Evolutionary conservation across 2,329 filamentous ascomycete genomes (phyloP).

Genomic region (Phialocephala sp.): DNA sequence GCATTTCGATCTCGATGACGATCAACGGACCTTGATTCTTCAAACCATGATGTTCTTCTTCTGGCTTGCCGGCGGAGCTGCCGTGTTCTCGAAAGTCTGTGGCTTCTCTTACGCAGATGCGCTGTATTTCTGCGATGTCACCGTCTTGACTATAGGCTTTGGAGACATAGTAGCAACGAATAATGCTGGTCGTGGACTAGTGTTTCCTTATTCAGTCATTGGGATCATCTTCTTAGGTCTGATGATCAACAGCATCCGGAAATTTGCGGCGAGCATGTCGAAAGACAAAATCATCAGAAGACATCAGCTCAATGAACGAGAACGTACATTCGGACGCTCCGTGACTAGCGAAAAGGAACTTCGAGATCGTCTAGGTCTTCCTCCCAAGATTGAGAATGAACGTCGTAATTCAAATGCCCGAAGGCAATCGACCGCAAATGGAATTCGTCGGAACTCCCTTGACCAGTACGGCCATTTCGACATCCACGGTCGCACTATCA

Average conservation of each 20-base stretch:
- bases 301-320: constrained; percentile 60
- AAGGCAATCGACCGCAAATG: constrained; percentile 32
- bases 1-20: constrained; percentile 68
- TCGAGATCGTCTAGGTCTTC: constrained; percentile 46
- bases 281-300: constrained; percentile 66
- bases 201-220: constrained; percentile 71
- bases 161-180: constrained; percentile 64
- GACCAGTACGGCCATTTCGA: constrained; percentile 45
- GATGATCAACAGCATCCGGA: constrained; percentile 68
- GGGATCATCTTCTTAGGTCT: constrained; percentile 74
- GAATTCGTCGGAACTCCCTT: constrained; percentile 36
- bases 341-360: constrained; percentile 58
- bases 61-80: constrained; percentile 70
- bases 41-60: constrained; percentile 74
- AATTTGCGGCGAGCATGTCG: constrained; percentile 63
- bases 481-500: constrained; percentile 44
- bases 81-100: constrained; percentile 63
- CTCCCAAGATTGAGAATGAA: constrained; percentile 35
- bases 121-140: constrained; percentile 66
- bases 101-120: constrained; percentile 65
- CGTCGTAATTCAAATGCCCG: constrained; percentile 21
- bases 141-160: constrained; percentile 65
- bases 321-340: constrained; percentile 58
- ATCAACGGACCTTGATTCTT: constrained; percentile 71
- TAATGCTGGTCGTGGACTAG: constrained; percentile 59